Evolutionary conservation across 1,284 basidiomycete species (phyloP), one percentile per base, ranked within the genome.

Genomic region (Ceratobasidium sp.): DNA sequence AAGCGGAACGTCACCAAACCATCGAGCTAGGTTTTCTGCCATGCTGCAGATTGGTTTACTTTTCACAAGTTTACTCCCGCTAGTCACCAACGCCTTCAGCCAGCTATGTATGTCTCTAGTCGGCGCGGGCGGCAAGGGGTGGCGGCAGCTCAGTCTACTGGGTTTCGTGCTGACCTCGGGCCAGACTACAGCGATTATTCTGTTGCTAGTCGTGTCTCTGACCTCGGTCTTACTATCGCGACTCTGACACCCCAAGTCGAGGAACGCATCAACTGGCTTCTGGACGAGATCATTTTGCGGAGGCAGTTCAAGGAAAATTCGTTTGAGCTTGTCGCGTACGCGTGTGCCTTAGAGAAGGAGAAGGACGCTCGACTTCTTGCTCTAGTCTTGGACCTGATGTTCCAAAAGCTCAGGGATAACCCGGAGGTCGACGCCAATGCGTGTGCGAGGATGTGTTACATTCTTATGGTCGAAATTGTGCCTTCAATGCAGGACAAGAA

Each of bases 341-440:
- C 30, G 4, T 58, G 55, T 41, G 55, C 55, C 13, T 35, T 58
- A 16, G 55, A 58, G 55, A 58, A 41, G 32, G 55, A 58, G 30
- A 38, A 35, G 32, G 55, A 58, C 55, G 16, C 8, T 35, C 55
- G 55, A 18, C 21, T 58, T 21, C 55, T 58, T 32, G 32, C 55
- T n/a, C 21, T 58, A 30, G 21, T 58, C 9, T 30, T 58, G 16
- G 30, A 58, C 21, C 30, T 58, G 55, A n/a, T 35, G 28, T 38
- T 58, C n/a, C 55, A 58, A 16, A 38, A 9, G 32, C 6, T 38
- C 14, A 38, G 35, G 23, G 32, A 35, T 30, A 41, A 58, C 35
- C 55, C 14, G 32, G 32, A 58, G n/a, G 32, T 30, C 30, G 47
- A 49, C 16, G 55, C 35, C 35, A 13, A 18, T 13, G 16, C 32